Percentiles rank a stretch among this genome's conserved stretches.
Conservation (phyloP, 192 early-diverging fungal genomes). For the Linderina pennispora region DNA sequence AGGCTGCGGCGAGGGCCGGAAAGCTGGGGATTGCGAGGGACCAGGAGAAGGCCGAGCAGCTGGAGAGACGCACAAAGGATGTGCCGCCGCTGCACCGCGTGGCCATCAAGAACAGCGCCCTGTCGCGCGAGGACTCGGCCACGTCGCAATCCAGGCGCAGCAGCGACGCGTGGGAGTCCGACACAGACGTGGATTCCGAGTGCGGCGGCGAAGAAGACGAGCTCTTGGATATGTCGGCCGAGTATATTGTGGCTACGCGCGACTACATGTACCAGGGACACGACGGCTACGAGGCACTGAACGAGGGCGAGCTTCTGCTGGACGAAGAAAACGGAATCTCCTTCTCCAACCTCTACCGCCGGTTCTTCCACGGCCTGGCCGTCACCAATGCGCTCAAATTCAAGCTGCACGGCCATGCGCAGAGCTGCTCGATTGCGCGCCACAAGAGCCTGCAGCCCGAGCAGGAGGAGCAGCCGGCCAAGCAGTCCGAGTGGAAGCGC, state of each 20-base stretch:
- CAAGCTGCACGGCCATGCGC: conserved; percentile 18
- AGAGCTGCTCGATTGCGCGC: conserved; percentile 14
- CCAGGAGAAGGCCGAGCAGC: background rate
- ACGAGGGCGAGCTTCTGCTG: conserved; percentile 42
- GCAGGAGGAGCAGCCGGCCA: background rate
- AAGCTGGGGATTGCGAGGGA: background rate
- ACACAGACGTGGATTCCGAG: conserved; percentile 20
- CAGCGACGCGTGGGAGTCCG: conserved; percentile 17
- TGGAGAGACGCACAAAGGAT: background rate
- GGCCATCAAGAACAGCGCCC: conserved; percentile 16
- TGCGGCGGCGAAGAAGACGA: conserved; percentile 34
- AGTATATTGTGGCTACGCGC: conserved; percentile 53
- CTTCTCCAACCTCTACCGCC: conserved; percentile 48
- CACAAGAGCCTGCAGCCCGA: conserved; percentile 1
- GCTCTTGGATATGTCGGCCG: conserved; percentile 43
- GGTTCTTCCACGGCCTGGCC: conserved; percentile 56
- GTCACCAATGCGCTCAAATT: conserved; percentile 52
- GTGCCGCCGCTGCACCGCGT: conserved; percentile 11
- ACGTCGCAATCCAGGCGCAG: background rate
- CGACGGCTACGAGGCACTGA: conserved; percentile 53
- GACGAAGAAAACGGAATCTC: conserved; percentile 60
- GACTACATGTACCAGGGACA: conserved; percentile 58
- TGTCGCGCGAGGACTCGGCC: background rate
- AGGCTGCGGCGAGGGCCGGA: conserved; percentile 10
- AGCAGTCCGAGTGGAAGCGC: conserved; percentile 16